Evolutionary conservation across 176 grass and related monocot genomes (phyloP), one percentile per base, ranked within the genome.

Genomic region (Pontederia crassipes): DNA sequence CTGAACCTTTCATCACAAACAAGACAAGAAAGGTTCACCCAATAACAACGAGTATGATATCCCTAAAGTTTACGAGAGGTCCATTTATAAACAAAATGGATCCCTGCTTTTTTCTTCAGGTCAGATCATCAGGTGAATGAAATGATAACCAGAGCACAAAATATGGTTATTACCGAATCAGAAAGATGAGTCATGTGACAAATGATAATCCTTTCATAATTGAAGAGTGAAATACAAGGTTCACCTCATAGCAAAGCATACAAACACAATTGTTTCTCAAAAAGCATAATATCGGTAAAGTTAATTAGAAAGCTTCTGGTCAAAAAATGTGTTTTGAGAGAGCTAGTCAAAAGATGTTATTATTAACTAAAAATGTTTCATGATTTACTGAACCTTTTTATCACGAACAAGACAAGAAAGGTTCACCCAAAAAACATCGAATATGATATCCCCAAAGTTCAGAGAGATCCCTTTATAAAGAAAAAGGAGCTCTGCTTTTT

Each of bases 401-500:
- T 12, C 5, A 57, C 47, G 8, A 40, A 47, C 61, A 63, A 11
- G 32, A 6, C 9, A 47, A 45, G 35, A 60, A 35, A 63, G 61
- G 61, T 63, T 8, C 64, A 50, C 73, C 75, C 48, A 28, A 32
- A 32, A 6, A 35, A 62, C 24, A 77, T 8, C 8, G 57, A 28
- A 1, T 28, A 66, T 66, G 0, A 74, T 62, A 46, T 81, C 17
- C 70, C 74, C 69, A 47, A 84, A 78, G 65, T 62, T 77, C 52
- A 71, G 11, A 49, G 32, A 58, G 29, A 48, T 65, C 51, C 81
- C 46, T 12, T 28, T 24, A 58, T 49, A 69, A 7, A 80, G 46
- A 59, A 52, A 73, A 20, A 48, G 73, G 17, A 54, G 24, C 55
- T 46, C 65, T 40, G 65, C 11, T 67, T n/a, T n/a, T 29, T 28